These are phyloP conservation scores for Dendrocalamus sinicus DNA, from an alignment of 176 grass and related monocot species.

Conservation along the genomic window DNA sequence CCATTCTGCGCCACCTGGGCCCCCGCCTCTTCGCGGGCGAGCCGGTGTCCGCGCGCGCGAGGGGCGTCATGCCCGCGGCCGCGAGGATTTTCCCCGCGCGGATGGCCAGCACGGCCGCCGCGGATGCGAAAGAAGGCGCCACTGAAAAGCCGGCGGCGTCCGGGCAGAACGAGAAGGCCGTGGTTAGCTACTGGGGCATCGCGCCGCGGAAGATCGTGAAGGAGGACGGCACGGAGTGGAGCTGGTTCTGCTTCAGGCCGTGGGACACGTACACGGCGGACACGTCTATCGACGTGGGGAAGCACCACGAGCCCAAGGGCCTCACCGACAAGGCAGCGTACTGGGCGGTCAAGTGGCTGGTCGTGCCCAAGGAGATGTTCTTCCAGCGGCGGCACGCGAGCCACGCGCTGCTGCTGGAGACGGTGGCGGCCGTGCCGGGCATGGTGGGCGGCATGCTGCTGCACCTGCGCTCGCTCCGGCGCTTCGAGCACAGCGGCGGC, in stretches of 20 bases:
- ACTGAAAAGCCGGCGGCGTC: background rate
- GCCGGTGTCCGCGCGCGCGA: conserved; percentile 30
- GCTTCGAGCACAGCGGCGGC: conserved; percentile 92
- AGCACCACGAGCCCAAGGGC: conserved; percentile 77
- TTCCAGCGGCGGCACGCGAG: conserved; percentile 85
- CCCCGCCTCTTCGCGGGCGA: conserved; percentile 43
- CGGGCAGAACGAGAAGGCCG: conserved; percentile 30
- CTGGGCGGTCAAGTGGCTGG: conserved; percentile 65
- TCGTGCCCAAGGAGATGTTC: conserved; percentile 71
- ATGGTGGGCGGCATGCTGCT: conserved; percentile 97
- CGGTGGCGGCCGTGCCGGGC: conserved; percentile 85
- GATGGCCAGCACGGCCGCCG: conserved; percentile 46
- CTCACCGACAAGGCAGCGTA: conserved; percentile 79
- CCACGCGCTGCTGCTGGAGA: conserved; percentile 88
- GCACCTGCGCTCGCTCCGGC: conserved; percentile 91
- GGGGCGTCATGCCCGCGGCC: conserved; percentile 33
- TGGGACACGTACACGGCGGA: conserved; percentile 86
- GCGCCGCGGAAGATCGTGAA: conserved; percentile 47
- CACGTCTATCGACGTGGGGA: conserved; percentile 76
- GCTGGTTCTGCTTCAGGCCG: conserved; percentile 63
- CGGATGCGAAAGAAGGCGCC: conserved; percentile 8
- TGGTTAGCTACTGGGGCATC: conserved; percentile 71
- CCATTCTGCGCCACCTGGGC: conserved; percentile 53
- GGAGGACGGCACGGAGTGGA: conserved; percentile 69
- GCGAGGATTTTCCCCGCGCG: conserved; percentile 46